phyloP scores from a whole-genome alignment of 371 early-diverging fungal species.

The Saksenaea vasiformis region DNA sequence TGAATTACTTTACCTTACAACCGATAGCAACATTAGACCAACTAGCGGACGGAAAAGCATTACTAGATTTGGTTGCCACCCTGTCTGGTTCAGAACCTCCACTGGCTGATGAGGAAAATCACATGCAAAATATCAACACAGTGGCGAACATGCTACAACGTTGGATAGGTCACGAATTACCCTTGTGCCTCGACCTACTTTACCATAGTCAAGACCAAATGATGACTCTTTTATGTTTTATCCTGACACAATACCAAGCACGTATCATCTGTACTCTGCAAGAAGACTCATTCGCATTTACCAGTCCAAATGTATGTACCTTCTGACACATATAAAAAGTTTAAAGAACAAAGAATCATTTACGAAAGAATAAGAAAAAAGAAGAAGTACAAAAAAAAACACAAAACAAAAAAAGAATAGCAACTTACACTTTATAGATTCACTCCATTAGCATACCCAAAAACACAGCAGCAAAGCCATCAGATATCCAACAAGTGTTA shows the following conservation, averaged over 20 bases:
- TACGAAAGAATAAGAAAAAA: too few relatives aligned
- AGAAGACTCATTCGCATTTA: slow-evolving; percentile 27
- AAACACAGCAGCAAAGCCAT: slow-evolving; percentile 26
- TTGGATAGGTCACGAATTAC: slow-evolving; percentile 7
- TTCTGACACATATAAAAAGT: too few relatives aligned
- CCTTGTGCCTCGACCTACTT: slow-evolving; percentile 4
- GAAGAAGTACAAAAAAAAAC: not conserved
- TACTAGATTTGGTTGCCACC: slow-evolving; percentile 1
- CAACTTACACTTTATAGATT: slow-evolving; percentile 11
- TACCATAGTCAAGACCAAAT: slow-evolving; percentile 25
- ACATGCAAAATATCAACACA: not conserved
- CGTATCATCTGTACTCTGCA: slow-evolving; percentile 24
- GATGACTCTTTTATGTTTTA: slow-evolving; percentile 29
- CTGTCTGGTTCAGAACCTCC: not conserved
- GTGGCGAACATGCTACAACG: not conserved
- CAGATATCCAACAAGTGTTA: slow-evolving; percentile 51
- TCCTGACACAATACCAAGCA: slow-evolving; percentile 37
- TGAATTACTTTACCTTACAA: not conserved
- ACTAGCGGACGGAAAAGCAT: slow-evolving; percentile 1
- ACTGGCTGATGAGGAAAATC: not conserved
- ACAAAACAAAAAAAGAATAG: not conserved
- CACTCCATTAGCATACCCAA: slow-evolving; percentile 26
- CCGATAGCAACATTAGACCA: slow-evolving; percentile 7
- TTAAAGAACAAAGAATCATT: too few relatives aligned
- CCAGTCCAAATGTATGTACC: slow-evolving; percentile 32